Base-by-base conservation (phyloP, 1,139 yeast species). In the Meyerozyma carpophila region DNA sequence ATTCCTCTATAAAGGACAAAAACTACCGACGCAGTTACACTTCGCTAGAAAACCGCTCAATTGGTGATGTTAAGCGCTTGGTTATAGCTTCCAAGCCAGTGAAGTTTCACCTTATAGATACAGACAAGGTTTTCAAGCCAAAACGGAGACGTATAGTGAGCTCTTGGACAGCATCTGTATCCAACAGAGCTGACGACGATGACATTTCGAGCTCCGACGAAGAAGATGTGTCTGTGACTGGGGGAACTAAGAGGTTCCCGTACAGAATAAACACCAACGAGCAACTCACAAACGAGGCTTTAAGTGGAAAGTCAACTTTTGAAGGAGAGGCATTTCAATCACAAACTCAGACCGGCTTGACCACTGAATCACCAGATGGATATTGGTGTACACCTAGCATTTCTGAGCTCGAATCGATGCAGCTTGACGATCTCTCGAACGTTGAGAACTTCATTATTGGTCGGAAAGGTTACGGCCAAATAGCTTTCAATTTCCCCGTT, bases 381-480 rank as follows among this genome's bases (percentile, higher is more conserved):
- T 90, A 90, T 60, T 90, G 96, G 94, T 81, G 89, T 47, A 73
- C 82, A 1, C 97, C 97, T 1, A 63, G 86, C 0, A 66, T 87
- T 11, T 69, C 69, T 2, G 81, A 77, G 28, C 68, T 90, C 6
- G 58, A 73, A 1, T 53, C 64, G 8, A 58, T 80, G 52, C 58
- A 85, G 0, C 54, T 63, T 4, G 70, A 75, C 36, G 79, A 84
- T 47, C 71, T 90, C 16, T 52, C 79, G 0, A 67, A 68, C 24
- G 81, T 90, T 13, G 77, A 82, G 10, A 78, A 83, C 50, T 84
- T 90, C 53, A 77, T 84, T 8, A 75, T 86, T 50, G 97, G 97
- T 1, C 79, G 96, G 49, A 74, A 71, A 45, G 84, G 84, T 0
- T 78, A 63, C 57, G 97, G 96, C 27, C 89, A 84, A 55, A 77